phyloP scores from a whole-genome alignment of 2,329 filamentous ascomycete species.

The Juglanconis oblonga region DNA sequence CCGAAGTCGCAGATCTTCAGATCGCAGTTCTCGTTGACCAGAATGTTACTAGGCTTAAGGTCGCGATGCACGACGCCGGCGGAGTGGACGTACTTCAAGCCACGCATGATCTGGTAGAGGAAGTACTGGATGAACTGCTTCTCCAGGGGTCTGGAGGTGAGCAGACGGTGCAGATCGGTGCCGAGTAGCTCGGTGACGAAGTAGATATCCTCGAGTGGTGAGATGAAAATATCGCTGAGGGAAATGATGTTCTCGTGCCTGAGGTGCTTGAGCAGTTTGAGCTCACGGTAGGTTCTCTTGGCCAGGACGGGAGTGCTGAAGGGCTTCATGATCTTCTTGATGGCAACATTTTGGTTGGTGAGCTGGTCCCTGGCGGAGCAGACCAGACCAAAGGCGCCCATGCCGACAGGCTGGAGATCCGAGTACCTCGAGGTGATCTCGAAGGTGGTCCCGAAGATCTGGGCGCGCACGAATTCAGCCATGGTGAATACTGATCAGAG shows the following conservation, averaged over 20 bases:
- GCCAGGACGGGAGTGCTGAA: constrained; percentile 99
- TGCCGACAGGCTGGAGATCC: constrained; percentile 95
- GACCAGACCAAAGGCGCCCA: constrained; percentile 97
- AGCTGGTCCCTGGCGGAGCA: constrained; percentile 98
- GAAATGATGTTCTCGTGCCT: constrained; percentile 95
- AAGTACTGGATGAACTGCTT: constrained; percentile 99
- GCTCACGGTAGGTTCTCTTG: constrained; percentile 94
- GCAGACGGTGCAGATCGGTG: constrained; percentile 90
- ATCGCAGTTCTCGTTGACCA: constrained; percentile 99
- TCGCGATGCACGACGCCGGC: constrained; percentile 97
- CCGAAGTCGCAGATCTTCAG: constrained; percentile 99
- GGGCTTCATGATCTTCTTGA: constrained; percentile 99
- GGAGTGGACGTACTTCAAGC: constrained; percentile 98
- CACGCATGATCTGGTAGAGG: constrained; percentile 96
- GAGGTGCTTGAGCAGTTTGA: constrained; percentile 96
- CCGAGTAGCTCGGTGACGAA: constrained; percentile 97
- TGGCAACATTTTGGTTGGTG: constrained; percentile 91
- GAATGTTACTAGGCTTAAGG: constrained; percentile 96
- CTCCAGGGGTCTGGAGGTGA: constrained; percentile 93
- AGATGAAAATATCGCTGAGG: constrained; percentile 99
- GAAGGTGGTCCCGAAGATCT: constrained; percentile 99
- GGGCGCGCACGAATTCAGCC: constrained; percentile 98
- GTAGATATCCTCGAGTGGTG: constrained; percentile 97
- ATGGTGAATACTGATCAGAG: constrained; percentile 53
- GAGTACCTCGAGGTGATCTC: constrained; percentile 99